Base-by-base conservation (phyloP, 2,329 filamentous ascomycete genomes). In the Microdochium paspali region DNA sequence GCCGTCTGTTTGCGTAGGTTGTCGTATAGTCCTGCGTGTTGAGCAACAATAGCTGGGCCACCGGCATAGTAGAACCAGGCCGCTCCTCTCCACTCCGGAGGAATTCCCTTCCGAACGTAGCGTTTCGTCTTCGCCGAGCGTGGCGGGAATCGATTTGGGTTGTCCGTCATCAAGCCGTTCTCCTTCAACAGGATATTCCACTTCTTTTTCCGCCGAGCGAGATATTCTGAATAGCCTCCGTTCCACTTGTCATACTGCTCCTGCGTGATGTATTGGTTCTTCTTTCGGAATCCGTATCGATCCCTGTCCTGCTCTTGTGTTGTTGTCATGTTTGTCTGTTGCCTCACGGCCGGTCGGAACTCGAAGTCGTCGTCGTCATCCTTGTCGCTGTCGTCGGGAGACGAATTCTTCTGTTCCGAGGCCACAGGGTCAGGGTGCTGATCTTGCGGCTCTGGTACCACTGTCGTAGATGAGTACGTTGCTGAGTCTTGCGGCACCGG, bases 41-140 rank as follows among this genome's bases (percentile, higher is more conserved):
- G 84, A 46, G 81, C 78, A 50, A 95, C 65, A 54, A 89, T 85
- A 43, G 83, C 81, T 23, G 89, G 89, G 1, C 91, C 91, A 20
- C 89, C 89, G 10, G 90, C 89, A 62, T 96, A 97, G 69, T 87
- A 96, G 65, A 95, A 97, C 91, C 91, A 97, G 43, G 91, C 91
- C 5, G 87, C 85, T n/a, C 91, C 91, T 58, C 91, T 81, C 82
- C 90, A 95, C 54, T 95, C 89, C 0, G 90, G 88, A 3, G 91
- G 91, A 45, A 96, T 91, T 15, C 91, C 91, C 65, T 96, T 97
- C 46, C 90, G 82, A 44, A 95, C 80, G 61, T 93, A 96, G 18
- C 90, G 79, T 67, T 94, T 95, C 40, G 93, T 81, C 66, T 94
- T 95, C 43, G 83, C 79, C 45, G 82, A 87, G 46, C 83, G 85